Conservation (phyloP, 2,329 filamentous ascomycete species). For the Rugonectria rugulosa region DNA sequence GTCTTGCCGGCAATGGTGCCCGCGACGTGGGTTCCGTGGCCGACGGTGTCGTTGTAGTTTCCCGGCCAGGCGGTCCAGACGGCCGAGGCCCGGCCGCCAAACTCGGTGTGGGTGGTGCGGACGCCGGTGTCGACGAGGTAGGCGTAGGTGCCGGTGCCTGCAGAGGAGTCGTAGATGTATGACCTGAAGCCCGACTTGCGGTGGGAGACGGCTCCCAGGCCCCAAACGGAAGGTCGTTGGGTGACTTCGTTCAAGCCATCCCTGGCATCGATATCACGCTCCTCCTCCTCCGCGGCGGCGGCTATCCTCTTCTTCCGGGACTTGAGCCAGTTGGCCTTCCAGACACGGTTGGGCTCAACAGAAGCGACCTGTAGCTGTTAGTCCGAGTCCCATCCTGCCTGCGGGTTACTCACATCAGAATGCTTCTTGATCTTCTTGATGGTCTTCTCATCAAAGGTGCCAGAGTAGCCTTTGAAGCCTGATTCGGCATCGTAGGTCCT, state of each 20-base stretch:
- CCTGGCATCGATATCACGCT: not conserved
- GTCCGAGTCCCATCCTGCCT: too few relatives aligned
- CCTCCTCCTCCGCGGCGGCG: not conserved
- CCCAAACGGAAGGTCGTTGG: conserved; percentile 15
- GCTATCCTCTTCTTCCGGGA: not conserved
- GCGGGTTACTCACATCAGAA: conserved; percentile 50
- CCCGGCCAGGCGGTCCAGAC: conserved; percentile 20
- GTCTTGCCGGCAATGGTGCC: conserved; percentile 31
- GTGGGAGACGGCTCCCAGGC: conserved; percentile 26
- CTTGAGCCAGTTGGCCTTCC: not conserved
- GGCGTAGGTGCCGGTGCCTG: conserved; percentile 21
- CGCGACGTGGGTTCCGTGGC: conserved; percentile 31
- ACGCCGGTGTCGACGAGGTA: conserved; percentile 28
- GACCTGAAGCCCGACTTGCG: conserved; percentile 11
- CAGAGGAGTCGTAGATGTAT: conserved; percentile 24
- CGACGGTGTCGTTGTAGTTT: conserved; percentile 8
- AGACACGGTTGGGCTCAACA: conserved; percentile 26
- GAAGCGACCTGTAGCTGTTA: conserved; percentile 26
- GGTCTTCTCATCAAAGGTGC: conserved; percentile 48
- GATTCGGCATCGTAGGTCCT: conserved; percentile 40
- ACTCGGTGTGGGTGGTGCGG: conserved; percentile 19
- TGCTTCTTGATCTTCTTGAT: conserved; percentile 49
- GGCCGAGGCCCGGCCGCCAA: conserved; percentile 16
- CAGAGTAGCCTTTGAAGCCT: conserved; percentile 51
- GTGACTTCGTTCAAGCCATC: not conserved